Conservation (phyloP, 2,329 filamentous ascomycete species). For the Colletotrichum lentis region DNA sequence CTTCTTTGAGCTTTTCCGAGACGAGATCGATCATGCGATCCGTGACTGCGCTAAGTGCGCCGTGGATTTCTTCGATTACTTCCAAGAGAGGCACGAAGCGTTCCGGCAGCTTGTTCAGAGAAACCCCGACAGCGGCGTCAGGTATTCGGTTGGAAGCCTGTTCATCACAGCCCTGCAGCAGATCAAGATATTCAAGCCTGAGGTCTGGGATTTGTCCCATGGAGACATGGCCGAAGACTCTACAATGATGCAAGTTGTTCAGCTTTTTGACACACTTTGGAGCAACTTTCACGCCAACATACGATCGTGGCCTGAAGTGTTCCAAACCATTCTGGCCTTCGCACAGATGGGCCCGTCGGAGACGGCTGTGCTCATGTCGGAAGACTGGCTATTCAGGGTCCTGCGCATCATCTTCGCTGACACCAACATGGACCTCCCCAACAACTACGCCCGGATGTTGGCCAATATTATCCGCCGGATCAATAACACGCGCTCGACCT, state of each 20-base stretch:
- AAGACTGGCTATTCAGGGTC: conserved; percentile 66
- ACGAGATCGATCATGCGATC: conserved; percentile 58
- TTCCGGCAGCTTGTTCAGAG: conserved; percentile 72
- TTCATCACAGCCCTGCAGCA: conserved; percentile 62
- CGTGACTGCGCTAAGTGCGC: conserved; percentile 63
- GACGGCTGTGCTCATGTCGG: conserved; percentile 65
- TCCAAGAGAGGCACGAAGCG: conserved; percentile 61
- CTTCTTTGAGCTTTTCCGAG: conserved; percentile 66
- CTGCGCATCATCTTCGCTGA: conserved; percentile 71
- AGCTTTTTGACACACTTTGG: conserved; percentile 66
- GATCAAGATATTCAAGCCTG: conserved; percentile 59
- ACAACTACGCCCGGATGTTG: conserved; percentile 65
- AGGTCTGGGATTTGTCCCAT: conserved; percentile 54
- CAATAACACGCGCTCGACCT: conserved; percentile 58
- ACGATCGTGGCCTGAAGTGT: conserved; percentile 80
- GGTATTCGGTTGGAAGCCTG: conserved; percentile 59
- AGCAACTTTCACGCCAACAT: conserved; percentile 67
- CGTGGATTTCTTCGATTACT: conserved; percentile 68
- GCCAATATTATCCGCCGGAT: conserved; percentile 59
- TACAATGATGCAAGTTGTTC: conserved; percentile 10
- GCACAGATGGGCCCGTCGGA: conserved; percentile 68
- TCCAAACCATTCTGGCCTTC: conserved; percentile 74
- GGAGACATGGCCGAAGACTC: conserved; percentile 41
- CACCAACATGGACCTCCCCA: conserved; percentile 56
- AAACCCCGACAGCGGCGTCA: conserved; percentile 65